Percentiles rank a stretch among this genome's conserved stretches.
phyloP scores from a whole-genome alignment of 495 filamentous ascomycete genomes.

The Lepidopterella palustris region DNA sequence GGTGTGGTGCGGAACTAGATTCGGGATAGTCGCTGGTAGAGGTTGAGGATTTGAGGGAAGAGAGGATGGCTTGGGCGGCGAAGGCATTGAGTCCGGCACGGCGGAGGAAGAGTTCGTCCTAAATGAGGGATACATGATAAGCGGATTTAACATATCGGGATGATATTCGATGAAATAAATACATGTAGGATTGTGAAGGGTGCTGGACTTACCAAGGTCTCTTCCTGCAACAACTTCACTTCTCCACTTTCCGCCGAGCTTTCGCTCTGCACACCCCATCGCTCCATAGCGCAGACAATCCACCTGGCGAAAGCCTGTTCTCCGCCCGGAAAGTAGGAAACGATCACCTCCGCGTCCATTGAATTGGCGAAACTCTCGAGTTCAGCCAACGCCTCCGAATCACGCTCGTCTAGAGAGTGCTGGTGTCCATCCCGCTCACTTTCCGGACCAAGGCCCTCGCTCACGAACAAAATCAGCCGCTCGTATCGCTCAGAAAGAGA shows the following conservation, averaged over 20 bases:
- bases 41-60: slow-evolving; percentile 37
- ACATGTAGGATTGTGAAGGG: background rate
- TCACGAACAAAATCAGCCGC: slow-evolving; percentile 62
- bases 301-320: slow-evolving; percentile 52
- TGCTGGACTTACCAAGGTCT: slow-evolving; percentile 29
- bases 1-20: background rate
- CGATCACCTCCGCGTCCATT: slow-evolving; percentile 39
- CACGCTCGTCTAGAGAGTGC: slow-evolving; percentile 35
- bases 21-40: background rate
- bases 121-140: background rate
- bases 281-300: slow-evolving; percentile 46
- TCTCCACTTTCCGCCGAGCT: slow-evolving; percentile 20
- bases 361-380: slow-evolving; percentile 47
- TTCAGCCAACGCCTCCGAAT: slow-evolving; percentile 48
- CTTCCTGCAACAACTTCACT: slow-evolving; percentile 35
- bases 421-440: slow-evolving; percentile 7
- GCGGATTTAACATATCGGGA: background rate
- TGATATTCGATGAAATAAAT: background rate
- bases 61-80: slow-evolving; percentile 66
- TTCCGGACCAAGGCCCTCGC: slow-evolving; percentile 38
- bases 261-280: slow-evolving; percentile 20
- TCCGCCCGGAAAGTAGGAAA: slow-evolving; percentile 53
- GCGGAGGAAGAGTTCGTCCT: slow-evolving; percentile 69
- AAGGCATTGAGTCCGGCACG: slow-evolving; percentile 71
- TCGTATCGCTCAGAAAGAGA: slow-evolving; percentile 58